Conservation (phyloP, 106 monocot genomes). For the Vanilla planifolia region DNA sequence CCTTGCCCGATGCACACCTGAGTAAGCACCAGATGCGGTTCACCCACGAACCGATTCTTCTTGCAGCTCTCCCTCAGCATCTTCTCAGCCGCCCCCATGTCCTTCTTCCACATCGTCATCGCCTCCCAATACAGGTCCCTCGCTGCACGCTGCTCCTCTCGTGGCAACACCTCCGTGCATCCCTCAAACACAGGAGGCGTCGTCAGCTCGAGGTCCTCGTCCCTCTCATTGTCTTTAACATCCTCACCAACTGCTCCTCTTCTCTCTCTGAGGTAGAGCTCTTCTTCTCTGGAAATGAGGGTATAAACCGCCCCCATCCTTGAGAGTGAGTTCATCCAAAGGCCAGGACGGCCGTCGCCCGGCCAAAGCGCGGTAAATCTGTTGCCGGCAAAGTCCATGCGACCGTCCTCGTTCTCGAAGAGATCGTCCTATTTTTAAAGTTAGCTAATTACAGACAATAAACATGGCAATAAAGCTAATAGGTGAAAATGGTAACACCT, state of each 20-base stretch:
- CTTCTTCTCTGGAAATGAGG: conserved; percentile 54
- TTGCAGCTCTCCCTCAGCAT: conserved; percentile 31
- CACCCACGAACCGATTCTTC: conserved; percentile 61
- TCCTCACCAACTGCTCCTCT: not conserved
- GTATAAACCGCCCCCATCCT: conserved; percentile 48
- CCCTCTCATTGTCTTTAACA: conserved; percentile 9
- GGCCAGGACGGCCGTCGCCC: conserved; percentile 57
- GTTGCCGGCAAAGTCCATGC: conserved; percentile 47
- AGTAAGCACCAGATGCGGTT: conserved; percentile 50
- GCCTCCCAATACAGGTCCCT: conserved; percentile 78
- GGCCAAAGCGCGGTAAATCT: conserved; percentile 60
- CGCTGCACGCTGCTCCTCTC: conserved; percentile 34
- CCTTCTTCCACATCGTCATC: conserved; percentile 3
- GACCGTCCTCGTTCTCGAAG: conserved; percentile 53
- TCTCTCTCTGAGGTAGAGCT: conserved; percentile 31
- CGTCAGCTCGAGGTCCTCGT: conserved; percentile 46
- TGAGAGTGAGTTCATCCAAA: conserved; percentile 73
- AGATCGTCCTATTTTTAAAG: conserved; percentile 68
- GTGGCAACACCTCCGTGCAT: conserved; percentile 44
- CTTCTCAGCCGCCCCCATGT: conserved; percentile 21
- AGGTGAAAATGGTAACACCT: no score
- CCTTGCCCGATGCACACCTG: conserved; percentile 37
- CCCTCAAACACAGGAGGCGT: conserved; percentile 55
- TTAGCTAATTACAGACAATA: no score
- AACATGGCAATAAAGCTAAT: no score